Percentiles rank a stretch among this genome's conserved stretches.
Evolutionary conservation across 176 grass and related monocot species (phyloP).

Genomic region (Hordeum vulgare): MorexV3_pseudomolecules_assembly NC_058524.1:604063764-604064263

Average conservation of each 20-base stretch:
- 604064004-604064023: constrained; percentile 47
- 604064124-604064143: neutral
- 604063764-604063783: constrained; percentile 44
- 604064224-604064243: neutral
- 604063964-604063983: constrained; percentile 37
- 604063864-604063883: neutral
- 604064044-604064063: neutral
- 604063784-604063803: constrained; percentile 49
- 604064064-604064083: neutral
- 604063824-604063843: neutral
- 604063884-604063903: neutral
- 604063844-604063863: neutral
- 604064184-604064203: neutral
- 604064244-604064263: neutral
- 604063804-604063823: constrained; percentile 64
- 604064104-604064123: neutral
- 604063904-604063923: constrained; percentile 54
- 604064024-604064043: neutral
- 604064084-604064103: neutral
- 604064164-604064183: neutral
- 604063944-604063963: constrained; percentile 71
- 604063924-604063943: constrained; percentile 62
- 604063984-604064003: constrained; percentile 63
- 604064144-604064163: neutral
- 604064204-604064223: neutral